A percentile compares a stretch with the other conserved stretches of the same genome.
Evolutionary conservation across 345 rosid species (phyloP).

Genomic region (Aquilaria malaccensis): DNA sequence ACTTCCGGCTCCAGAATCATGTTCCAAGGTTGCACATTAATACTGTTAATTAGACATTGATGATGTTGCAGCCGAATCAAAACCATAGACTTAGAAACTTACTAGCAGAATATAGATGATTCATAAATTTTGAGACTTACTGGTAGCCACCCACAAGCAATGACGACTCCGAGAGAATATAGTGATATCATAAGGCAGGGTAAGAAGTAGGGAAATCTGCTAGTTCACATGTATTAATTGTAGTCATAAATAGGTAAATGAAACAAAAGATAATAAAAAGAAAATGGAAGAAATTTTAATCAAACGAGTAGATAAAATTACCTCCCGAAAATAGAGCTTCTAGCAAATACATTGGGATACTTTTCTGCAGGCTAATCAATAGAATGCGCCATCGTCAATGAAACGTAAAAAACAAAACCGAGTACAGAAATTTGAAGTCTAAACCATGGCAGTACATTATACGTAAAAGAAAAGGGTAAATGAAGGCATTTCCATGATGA

Average conservation of each 20-base stretch:
- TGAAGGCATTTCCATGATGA: no score
- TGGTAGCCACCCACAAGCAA: constrained; percentile 49
- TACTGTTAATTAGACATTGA: no score
- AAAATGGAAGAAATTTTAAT: background rate
- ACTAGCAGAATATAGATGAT: no score
- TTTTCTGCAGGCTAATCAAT: constrained; percentile 59
- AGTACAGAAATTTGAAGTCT: constrained; percentile 4
- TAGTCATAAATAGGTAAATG: constrained; percentile 5
- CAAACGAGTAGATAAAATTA: constrained; percentile 11
- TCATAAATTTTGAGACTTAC: constrained; percentile 27
- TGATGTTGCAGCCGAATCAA: no score
- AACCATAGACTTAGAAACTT: no score
- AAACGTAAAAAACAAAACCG: background rate
- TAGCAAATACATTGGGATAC: constrained; percentile 45
- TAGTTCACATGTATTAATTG: constrained; percentile 11
- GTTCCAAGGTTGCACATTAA: no score
- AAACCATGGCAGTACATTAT: no score
- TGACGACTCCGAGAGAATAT: constrained; percentile 37
- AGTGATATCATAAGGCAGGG: constrained; percentile 69
- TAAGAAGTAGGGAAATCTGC: constrained; percentile 77
- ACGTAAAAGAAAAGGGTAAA: no score
- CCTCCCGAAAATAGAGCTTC: constrained; percentile 61
- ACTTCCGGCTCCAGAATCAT: no score
- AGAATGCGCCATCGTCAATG: constrained; percentile 1
- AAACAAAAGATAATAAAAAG: background rate